phyloP scores from a whole-genome alignment of 1,284 basidiomycete species.

The Takashimella tepidaria region DNA sequence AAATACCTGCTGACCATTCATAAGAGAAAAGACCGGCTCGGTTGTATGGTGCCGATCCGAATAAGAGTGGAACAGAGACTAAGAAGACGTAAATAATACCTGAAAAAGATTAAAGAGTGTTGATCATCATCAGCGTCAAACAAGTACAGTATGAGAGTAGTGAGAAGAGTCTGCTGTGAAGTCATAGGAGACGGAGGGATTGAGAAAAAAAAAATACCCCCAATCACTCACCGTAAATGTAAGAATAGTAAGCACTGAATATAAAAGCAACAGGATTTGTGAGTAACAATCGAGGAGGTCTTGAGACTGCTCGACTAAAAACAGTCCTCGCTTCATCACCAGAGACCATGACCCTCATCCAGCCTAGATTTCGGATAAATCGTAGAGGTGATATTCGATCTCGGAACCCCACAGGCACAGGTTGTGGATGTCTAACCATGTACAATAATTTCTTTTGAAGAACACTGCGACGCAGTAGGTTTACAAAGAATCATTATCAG shows the following conservation, averaged over 20 bases:
- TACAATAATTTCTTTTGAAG: conserved; percentile 37
- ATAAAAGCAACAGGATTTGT: conserved; percentile 47
- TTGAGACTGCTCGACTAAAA: conserved; percentile 37
- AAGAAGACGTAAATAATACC: conserved; percentile 48
- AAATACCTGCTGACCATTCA: conserved; percentile 42
- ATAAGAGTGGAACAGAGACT: conserved; percentile 48
- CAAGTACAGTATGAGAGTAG: background rate
- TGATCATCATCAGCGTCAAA: no score
- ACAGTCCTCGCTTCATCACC: conserved; percentile 22
- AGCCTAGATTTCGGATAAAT: conserved; percentile 24
- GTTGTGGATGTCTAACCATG: conserved; percentile 17
- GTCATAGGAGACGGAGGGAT: no score
- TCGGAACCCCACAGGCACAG: conserved; percentile 8
- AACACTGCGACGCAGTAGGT: conserved; percentile 18
- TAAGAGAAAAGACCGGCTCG: conserved; percentile 44
- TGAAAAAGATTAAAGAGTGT: conserved; percentile 9
- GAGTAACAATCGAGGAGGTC: conserved; percentile 47
- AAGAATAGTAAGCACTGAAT: conserved; percentile 50
- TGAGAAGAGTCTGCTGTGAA: no score
- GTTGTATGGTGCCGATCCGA: conserved; percentile 39
- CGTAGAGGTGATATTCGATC: conserved; percentile 18
- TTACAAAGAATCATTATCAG: background rate
- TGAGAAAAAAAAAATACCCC: no score
- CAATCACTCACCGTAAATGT: conserved; percentile 46
- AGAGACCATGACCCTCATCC: conserved; percentile 40